Base-by-base conservation (phyloP, 495 filamentous ascomycete genomes). In the Saxophila tyrrhenica region DNA sequence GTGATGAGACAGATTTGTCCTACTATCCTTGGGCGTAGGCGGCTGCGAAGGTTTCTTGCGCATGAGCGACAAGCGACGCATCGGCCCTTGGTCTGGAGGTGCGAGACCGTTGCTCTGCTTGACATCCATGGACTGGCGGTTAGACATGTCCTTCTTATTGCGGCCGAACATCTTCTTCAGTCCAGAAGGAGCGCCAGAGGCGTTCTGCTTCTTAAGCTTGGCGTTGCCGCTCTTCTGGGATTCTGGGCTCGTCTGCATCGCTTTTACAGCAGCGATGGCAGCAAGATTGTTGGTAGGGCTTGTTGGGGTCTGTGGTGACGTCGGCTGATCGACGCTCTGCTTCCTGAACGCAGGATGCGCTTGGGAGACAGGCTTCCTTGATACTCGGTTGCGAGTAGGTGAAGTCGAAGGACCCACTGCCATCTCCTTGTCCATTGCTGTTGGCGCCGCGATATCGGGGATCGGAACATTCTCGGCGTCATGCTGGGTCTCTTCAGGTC, bases 81-180 rank as follows among this genome's bases (percentile, higher is more conserved):
- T 56, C 35, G 61, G 43, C 22, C 52, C 52, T 13, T 39, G 15
- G 9, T 62, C 59, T 1, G 59, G 61, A 11, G 58, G 57, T 7
- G 61, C 41, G 19, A 62, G 59, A 22, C 54, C 22, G 21, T 48
- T 55, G 38, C n/a, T 55, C 2, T 25, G 2, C 16, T 7, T 11
- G 7, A 54, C 41, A 15, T 62, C 59, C 20, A 62, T 9, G 16
- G 59, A 62, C 17, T 54, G 29, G 17, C 59, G 50, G 25, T 55
- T 58, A 15, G 55, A 21, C 20, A 52, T 55, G 44, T 57, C 54
- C 66, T 79, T 79, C 65, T 75, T 81, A 13, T 13, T 35, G 54
- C 79, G 75, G 29, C 75, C 74, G 61, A 86, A 85, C 51, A 86
- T 64, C 68, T 81, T 84, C 58, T 72, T 77, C 51, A 86, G 75